A percentile compares a stretch with the other conserved stretches of the same genome.
These are phyloP conservation scores for Fennellomyces sp. DNA, from an alignment of 371 early-diverging fungal species.

Conservation along the genomic window DNA sequence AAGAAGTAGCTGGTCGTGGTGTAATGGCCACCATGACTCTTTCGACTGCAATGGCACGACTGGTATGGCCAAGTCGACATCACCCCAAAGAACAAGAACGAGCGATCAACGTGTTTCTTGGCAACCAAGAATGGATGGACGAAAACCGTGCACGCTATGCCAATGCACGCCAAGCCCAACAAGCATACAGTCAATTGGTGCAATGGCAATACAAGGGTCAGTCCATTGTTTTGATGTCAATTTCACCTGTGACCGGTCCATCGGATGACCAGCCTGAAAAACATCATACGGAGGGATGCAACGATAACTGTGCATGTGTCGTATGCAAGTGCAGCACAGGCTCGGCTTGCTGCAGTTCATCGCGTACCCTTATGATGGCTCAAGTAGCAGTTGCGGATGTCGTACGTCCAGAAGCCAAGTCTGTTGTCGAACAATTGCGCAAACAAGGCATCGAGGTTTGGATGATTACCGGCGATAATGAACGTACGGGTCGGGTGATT, in stretches of 20 bases:
- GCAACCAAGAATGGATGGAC: slow-evolving; percentile 74
- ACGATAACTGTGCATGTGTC: slow-evolving; percentile 49
- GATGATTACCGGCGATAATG: slow-evolving; percentile 78
- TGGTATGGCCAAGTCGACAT: slow-evolving; percentile 12
- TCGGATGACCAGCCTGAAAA: slow-evolving; percentile 15
- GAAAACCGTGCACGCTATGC: slow-evolving; percentile 62
- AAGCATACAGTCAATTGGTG: slow-evolving; percentile 23
- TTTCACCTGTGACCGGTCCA: slow-evolving; percentile 43
- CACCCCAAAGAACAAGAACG: slow-evolving; percentile 35
- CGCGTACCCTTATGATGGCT: slow-evolving; percentile 49
- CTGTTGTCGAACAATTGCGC: slow-evolving; percentile 45
- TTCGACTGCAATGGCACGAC: slow-evolving; percentile 17
- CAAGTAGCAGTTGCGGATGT: slow-evolving; percentile 62
- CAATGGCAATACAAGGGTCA: slow-evolving; percentile 67
- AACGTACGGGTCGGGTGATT: slow-evolving; percentile 58
- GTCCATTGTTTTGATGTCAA: slow-evolving; percentile 64
- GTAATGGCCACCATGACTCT: slow-evolving; percentile 53
- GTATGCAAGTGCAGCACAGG: slow-evolving; percentile 49
- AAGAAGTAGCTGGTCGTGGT: slow-evolving; percentile 73
- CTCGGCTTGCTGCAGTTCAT: slow-evolving; percentile 38
- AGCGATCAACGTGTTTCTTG: slow-evolving; percentile 59
- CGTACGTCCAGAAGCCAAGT: slow-evolving; percentile 54
- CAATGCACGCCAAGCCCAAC: slow-evolving; percentile 39
- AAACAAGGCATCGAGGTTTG: slow-evolving; percentile 62
- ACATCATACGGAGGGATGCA: slow-evolving; percentile 33